These are phyloP conservation scores for Rosa chinensis DNA, from an alignment of 306 rosid species.

Conservation along the genomic window DNA sequence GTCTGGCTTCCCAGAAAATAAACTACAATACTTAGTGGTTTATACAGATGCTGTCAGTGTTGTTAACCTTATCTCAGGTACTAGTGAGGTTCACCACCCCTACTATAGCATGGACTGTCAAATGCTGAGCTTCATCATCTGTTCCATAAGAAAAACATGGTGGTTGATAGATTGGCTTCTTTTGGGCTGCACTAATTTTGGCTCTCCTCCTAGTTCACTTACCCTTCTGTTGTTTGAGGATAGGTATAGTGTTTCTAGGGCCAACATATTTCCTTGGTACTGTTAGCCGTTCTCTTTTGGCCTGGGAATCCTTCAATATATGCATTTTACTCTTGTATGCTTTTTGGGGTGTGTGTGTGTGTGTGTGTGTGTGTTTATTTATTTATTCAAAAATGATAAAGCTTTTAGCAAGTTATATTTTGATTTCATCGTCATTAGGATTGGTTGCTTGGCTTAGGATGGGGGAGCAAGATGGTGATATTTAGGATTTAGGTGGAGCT, in stretches of 20 bases:
- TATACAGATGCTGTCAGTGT: neutral
- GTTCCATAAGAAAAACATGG: neutral
- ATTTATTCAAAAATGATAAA: neutral
- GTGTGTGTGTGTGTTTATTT: neutral
- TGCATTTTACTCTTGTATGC: neutral
- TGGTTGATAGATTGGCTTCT: neutral
- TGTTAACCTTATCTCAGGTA: neutral
- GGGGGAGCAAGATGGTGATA: neutral
- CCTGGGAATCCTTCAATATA: neutral
- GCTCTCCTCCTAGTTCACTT: neutral
- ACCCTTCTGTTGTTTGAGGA: neutral
- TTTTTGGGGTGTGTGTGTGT: neutral
- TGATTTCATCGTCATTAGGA: slow-evolving; percentile 4
- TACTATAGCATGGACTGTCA: neutral
- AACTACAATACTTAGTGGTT: neutral
- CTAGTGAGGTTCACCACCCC: neutral
- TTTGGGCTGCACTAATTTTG: neutral
- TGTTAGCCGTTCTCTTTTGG: neutral
- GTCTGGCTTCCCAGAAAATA: no score
- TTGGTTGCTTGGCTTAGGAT: neutral
- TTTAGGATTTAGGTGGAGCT: slow-evolving; percentile 18
- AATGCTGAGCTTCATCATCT: neutral
- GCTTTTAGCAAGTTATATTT: neutral
- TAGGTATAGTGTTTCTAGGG: neutral
- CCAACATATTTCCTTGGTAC: neutral